Conservation (phyloP, 2,329 filamentous ascomycete genomes). For the Pseudogymnoascus destructans region DNA sequence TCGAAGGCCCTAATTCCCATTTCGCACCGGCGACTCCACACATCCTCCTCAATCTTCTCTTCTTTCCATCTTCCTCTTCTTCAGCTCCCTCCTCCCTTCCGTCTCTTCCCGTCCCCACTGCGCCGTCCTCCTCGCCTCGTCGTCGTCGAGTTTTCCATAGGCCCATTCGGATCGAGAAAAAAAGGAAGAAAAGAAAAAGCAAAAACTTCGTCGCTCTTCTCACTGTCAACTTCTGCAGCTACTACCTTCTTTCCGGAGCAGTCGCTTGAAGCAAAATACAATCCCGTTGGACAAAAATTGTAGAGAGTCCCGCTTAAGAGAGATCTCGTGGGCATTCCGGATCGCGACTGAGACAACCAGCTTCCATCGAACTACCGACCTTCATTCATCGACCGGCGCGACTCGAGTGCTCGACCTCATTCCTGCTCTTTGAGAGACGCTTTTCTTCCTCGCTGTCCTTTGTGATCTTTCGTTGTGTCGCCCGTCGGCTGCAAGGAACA, state of each 20-base stretch:
- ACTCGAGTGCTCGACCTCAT: slow-evolving; percentile 1
- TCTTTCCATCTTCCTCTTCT: background rate
- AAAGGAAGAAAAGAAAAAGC: background rate
- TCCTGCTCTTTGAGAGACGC: slow-evolving; percentile 4
- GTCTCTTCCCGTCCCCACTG: background rate
- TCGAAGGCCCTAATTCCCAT: background rate
- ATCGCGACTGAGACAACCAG: background rate
- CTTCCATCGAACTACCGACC: background rate
- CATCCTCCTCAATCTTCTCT: background rate
- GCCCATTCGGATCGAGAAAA: background rate
- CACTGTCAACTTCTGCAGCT: background rate
- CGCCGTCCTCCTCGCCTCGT: background rate
- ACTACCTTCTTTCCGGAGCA: background rate
- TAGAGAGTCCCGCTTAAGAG: background rate
- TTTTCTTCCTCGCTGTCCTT: background rate
- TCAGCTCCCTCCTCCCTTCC: background rate
- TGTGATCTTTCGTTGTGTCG: slow-evolving; percentile 2
- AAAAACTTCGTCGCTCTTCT: background rate
- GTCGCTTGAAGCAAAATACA: background rate
- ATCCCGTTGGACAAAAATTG: background rate
- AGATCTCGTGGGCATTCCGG: background rate
- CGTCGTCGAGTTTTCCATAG: slow-evolving; percentile 6
- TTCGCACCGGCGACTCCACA: background rate
- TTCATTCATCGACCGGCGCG: slow-evolving; percentile 5
- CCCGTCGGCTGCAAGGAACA: background rate